These are phyloP conservation scores for Cardamine occulta DNA, from an alignment of 345 rosid genomes.

Conservation along the genomic window DNA sequence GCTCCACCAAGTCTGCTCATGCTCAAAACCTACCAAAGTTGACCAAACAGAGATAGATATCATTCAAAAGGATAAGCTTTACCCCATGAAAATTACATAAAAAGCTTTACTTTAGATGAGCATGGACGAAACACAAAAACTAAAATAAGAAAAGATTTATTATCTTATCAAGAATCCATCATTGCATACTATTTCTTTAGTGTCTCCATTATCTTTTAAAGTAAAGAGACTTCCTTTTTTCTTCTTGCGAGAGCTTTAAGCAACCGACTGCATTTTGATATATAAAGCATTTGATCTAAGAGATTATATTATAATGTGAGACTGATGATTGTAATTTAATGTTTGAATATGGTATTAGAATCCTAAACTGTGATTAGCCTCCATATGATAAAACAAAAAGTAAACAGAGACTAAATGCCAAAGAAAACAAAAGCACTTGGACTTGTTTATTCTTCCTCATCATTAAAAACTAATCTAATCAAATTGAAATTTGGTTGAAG, in stretches of 20 bases:
- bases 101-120: constrained; percentile 29
- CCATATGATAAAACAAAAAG: constrained; percentile 37
- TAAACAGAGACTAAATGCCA: constrained; percentile 38
- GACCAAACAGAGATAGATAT: constrained; percentile 33
- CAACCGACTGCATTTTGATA: constrained; percentile 44
- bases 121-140: constrained; percentile 30
- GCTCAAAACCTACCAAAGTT: constrained; percentile 84
- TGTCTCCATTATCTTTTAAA: constrained; percentile 39
- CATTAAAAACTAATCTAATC: constrained; percentile 27
- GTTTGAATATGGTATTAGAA: constrained; percentile 22
- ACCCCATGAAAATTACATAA: constrained; percentile 20
- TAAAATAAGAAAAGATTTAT: not conserved
- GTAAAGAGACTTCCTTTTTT: constrained; percentile 32
- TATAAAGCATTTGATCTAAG: constrained; percentile 6
- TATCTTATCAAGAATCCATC: constrained; percentile 39
- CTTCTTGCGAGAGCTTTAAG: constrained; percentile 38
- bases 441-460: constrained; percentile 25
- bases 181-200: constrained; percentile 40
- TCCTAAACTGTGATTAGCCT: constrained; percentile 29
- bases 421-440: constrained; percentile 42
- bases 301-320: constrained; percentile 32
- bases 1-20: constrained; percentile 99
- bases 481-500: constrained; percentile 41
- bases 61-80: constrained; percentile 35
- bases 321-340: constrained; percentile 30